Base-by-base conservation (phyloP, 169 alveolate genomes). In the Plasmodium gonderi region DNA sequence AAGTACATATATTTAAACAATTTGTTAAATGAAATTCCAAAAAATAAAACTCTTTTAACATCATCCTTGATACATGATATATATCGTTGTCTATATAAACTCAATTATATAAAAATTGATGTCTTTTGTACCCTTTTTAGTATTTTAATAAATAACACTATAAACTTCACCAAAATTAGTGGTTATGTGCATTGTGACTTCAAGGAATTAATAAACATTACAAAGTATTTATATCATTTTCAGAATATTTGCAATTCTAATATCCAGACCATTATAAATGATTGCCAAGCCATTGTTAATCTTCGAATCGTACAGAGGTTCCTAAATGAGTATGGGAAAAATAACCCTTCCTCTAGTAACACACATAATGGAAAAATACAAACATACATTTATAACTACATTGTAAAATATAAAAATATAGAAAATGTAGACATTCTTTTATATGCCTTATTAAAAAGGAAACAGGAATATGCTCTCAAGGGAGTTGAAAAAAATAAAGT, bases 171-270 rank as follows among this genome's bases (percentile, higher is more conserved):
- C 23, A 69, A 72, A n/a, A 42, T 82, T 20, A 82, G 65, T 45
- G 92, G 92, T 26, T 82, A 82, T 69, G 92, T 82, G n/a, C 51
- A 82, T 44, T 82, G 92, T 33, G 42, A 82, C 64, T 82, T 82
- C 26, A 82, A 72, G 44, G 92, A 82, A 33, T 26, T 82, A 60
- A 82, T 82, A 31, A 72, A 69, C 54, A 82, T 82, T 44, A 82
- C 92, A 2, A 51, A 82, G 42, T 82, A 47, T 49, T 47, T 82
- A 45, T 75, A 82, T 47, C 92, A 82, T 36, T 82, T 82, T 40
- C 92, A 72, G 64, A 68, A 68, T 17, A 47, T 82, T 40, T 82
- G 92, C 23, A 82, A 47, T 69, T 31, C 81, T 8, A 82, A 82
- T 82, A 82, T 82, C 40, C 92, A 82, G 31, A 26, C 74, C 8